A percentile compares a stretch with the other conserved stretches of the same genome.
Conservation (phyloP, 768 basidiomycete genomes). For the Boletales sp. region DNA sequence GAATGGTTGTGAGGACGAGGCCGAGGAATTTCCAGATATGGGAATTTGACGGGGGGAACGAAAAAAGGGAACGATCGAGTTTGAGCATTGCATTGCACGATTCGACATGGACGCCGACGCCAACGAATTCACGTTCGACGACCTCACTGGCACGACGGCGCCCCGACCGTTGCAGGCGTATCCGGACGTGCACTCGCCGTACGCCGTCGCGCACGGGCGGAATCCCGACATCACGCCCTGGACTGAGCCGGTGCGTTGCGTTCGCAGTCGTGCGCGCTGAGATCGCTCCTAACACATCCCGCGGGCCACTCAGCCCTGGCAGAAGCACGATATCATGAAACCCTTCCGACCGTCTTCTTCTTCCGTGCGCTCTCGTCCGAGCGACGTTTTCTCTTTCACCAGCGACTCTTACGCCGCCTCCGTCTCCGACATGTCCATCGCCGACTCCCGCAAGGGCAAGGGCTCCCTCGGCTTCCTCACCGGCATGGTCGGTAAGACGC, state of each 20-base stretch:
- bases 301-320: too few species aligned
- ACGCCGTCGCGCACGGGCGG: background rate
- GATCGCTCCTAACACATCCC: too few species aligned
- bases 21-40: slow-evolving; percentile 11
- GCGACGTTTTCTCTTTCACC: slow-evolving; percentile 27
- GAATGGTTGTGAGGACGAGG: too few species aligned
- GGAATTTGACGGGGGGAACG: background rate
- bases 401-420: slow-evolving; percentile 28
- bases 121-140: slow-evolving; percentile 17
- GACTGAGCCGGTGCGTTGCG: slow-evolving; percentile 14
- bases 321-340: too few species aligned
- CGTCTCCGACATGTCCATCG: slow-evolving; percentile 34
- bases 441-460: slow-evolving; percentile 44
- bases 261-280: too few species aligned
- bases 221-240: slow-evolving; percentile 21
- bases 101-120: background rate
- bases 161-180: slow-evolving; percentile 2
- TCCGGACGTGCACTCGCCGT: slow-evolving; percentile 7
- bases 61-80: background rate
- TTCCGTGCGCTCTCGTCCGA: slow-evolving; percentile 27
- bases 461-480: slow-evolving; percentile 41
- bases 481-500: slow-evolving; percentile 39
- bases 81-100: too few species aligned
- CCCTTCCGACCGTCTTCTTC: slow-evolving; percentile 29
- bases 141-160: background rate